Evolutionary conservation across 108 stramenopile genomes (phyloP), one percentile per base, ranked within the genome.

Genomic region (Fistulifera solaris): DNA sequence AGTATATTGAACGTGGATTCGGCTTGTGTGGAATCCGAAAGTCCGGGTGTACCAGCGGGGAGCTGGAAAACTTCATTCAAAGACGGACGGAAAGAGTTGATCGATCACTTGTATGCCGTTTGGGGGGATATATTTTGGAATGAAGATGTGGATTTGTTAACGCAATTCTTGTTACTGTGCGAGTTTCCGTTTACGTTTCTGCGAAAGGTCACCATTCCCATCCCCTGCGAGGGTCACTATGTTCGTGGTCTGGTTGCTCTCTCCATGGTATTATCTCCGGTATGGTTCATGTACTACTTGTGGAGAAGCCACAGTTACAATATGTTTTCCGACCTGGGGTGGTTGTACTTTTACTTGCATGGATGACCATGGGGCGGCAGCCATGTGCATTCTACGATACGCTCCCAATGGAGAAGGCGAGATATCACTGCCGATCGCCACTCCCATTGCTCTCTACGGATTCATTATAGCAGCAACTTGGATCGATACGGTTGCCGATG

Each of bases 401-500:
- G 84, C 83, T 12, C 91, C 91, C 0, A 76, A 70, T 49, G 90
- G 80, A 8, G 82, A 88, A 15, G 86, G 82, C 14, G 61, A 66
- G 10, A 85, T 93, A 85, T 55, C 77, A 15, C 57, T 93, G 42
- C 57, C 58, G 47, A 68, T 77, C n/a, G 76, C 85, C 1, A 66
- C 80, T 6, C 93, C 93, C 7, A 62, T 92, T 58, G 87, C 89
- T 7, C 55, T 94, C 0, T 82, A 83, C 56, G 95, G 91, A 24
- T 96, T 96, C 56, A 61, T 82, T 35, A 68, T 89, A 59, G 87
- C 88, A 27, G 94, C 94, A 12, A 84, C 86, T 0, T 97, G 95
- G 98, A 85, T 99, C 50, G 94, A 97, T 73, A 58, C 63, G 46
- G 75, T 99, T 49, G 98, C 98, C 13, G 89, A 90, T 39, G 77